Percentiles rank a stretch among this genome's conserved stretches.
These are phyloP conservation scores for Lomentospora prolificans DNA, from an alignment of 2,329 filamentous ascomycete species.

Conservation along the genomic window DNA sequence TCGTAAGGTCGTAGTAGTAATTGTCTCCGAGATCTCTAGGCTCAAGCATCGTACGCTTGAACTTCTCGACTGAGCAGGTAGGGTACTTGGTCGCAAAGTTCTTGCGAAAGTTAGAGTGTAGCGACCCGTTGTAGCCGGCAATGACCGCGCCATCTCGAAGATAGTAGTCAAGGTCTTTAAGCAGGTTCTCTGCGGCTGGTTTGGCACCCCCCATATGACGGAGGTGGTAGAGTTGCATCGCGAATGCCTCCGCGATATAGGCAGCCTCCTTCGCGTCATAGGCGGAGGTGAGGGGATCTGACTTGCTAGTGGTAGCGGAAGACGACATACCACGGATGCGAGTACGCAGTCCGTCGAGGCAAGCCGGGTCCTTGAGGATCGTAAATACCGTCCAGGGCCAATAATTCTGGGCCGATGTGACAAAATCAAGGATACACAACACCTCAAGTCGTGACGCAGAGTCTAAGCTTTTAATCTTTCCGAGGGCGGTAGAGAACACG, in stretches of 20 bases:
- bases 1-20: conserved; percentile 76
- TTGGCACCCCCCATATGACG: conserved; percentile 63
- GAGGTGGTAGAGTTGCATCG: conserved; percentile 81
- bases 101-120: conserved; percentile 74
- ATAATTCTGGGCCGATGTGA: conserved; percentile 80
- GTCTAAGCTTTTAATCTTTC: conserved; percentile 56
- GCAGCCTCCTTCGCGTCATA: conserved; percentile 65
- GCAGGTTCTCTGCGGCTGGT: conserved; percentile 58
- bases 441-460: conserved; percentile 55
- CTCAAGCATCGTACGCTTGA: conserved; percentile 66
- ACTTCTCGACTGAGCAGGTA: conserved; percentile 61
- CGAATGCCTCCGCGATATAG: conserved; percentile 75
- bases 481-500: conserved; percentile 64
- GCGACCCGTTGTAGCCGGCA: conserved; percentile 75
- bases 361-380: conserved; percentile 61
- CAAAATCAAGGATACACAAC: conserved; percentile 73
- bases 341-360: conserved; percentile 61
- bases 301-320: conserved; percentile 39
- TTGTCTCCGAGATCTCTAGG: conserved; percentile 57
- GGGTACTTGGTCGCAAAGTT: conserved; percentile 76
- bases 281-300: conserved; percentile 46
- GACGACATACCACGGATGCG: conserved; percentile 55
- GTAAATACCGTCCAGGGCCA: conserved; percentile 92
- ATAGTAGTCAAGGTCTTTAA: conserved; percentile 70
- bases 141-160: conserved; percentile 67